phyloP scores from a whole-genome alignment of 2,329 filamentous ascomycete genomes.

The Raffaelea deltoideospora region DNA sequence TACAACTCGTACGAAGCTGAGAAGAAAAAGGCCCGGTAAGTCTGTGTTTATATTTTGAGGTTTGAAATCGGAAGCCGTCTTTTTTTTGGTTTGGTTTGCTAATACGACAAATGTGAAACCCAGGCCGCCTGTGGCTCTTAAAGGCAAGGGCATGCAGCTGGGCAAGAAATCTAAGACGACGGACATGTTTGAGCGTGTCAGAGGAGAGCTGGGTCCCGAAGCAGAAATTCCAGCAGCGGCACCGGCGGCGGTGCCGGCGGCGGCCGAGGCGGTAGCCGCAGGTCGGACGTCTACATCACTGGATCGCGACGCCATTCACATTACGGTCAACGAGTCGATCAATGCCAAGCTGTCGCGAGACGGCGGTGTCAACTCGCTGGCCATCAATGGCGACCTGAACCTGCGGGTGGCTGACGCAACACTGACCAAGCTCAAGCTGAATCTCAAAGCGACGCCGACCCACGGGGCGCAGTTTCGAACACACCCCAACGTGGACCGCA shows the following conservation, averaged over 20 bases:
- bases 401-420: constrained; percentile 78
- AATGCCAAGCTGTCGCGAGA: constrained; percentile 79
- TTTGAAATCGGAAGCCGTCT: too few relatives aligned
- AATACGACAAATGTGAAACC: too few relatives aligned
- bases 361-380: constrained; percentile 70
- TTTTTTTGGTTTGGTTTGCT: too few relatives aligned
- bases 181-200: constrained; percentile 92
- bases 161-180: constrained; percentile 98
- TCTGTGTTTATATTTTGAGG: not conserved
- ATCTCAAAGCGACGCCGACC: constrained; percentile 58
- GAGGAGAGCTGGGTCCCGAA: constrained; percentile 78
- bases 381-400: constrained; percentile 83
- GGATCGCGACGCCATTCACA: constrained; percentile 73
- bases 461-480: constrained; percentile 85
- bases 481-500: constrained; percentile 91
- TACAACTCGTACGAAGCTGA: constrained; percentile 94
- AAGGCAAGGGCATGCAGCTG: constrained; percentile 97
- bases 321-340: constrained; percentile 81
- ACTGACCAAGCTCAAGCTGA: constrained; percentile 83
- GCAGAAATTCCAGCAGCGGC: constrained; percentile 63
- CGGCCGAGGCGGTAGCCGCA: not conserved
- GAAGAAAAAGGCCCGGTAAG: constrained; percentile 87
- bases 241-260: constrained; percentile 28
- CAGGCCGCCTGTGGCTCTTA: constrained; percentile 37
- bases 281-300: constrained; percentile 46